Conservation (phyloP, 768 basidiomycete genomes). For the Cystofilobasidium macerans region DNA sequence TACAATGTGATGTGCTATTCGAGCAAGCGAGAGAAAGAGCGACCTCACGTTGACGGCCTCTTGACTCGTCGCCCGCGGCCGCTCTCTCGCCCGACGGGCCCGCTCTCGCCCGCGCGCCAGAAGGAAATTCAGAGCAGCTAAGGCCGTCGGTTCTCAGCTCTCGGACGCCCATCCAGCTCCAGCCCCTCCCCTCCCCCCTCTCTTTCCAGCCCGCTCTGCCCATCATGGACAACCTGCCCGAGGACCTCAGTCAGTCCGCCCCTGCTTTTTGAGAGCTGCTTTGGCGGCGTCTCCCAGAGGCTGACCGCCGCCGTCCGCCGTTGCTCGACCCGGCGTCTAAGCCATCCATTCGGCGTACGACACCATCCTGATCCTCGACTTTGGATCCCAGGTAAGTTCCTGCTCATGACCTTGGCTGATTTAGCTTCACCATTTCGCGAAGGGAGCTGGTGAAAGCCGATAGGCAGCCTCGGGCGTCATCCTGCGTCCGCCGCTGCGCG, state of each 20-base stretch:
- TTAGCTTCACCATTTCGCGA: too few relatives aligned
- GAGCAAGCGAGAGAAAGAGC: neutral
- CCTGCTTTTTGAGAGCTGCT: neutral
- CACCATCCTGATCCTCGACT: constrained; percentile 90
- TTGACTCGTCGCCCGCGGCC: neutral
- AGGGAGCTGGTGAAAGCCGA: too few relatives aligned
- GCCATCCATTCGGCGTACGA: constrained; percentile 94
- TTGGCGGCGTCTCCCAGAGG: neutral
- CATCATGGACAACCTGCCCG: constrained; percentile 1
- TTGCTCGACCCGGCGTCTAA: neutral
- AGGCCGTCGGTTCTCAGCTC: too few relatives aligned
- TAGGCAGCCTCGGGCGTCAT: neutral
- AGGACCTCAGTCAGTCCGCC: constrained; percentile 2
- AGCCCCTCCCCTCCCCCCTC: neutral
- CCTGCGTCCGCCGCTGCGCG: constrained; percentile 5
- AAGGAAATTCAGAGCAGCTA: neutral
- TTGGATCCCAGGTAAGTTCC: constrained; percentile 73
- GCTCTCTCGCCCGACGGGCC: neutral
- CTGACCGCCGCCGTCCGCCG: neutral
- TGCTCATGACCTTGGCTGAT: neutral
- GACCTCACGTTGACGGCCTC: neutral
- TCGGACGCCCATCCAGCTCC: too few relatives aligned
- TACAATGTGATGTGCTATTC: too few relatives aligned
- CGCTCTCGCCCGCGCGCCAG: neutral
- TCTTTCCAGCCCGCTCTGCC: neutral